Evolutionary conservation across 148 eudicot genomes (phyloP).

Genomic region (Rhododendron ovatum): DNA sequence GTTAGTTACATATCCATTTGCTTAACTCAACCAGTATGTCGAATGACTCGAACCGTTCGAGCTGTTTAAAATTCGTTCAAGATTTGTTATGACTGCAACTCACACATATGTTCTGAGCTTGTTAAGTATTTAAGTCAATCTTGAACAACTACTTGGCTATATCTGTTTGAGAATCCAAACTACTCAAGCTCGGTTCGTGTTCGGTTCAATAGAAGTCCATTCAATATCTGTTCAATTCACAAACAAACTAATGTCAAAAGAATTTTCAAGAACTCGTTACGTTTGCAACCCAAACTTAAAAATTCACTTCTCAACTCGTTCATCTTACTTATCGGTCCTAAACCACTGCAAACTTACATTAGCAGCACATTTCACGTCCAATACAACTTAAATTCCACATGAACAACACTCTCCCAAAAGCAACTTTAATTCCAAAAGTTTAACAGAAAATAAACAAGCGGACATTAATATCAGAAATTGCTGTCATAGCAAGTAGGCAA

Average conservation of each 20-base stretch:
- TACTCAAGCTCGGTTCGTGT: neutral
- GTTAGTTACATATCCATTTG: neutral
- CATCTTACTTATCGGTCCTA: neutral
- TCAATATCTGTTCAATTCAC: neutral
- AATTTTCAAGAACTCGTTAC: neutral
- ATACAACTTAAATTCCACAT: neutral
- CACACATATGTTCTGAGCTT: neutral
- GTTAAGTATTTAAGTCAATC: neutral
- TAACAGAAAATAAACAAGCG: neutral
- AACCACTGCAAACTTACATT: neutral
- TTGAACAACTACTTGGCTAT: neutral
- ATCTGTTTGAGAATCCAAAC: neutral
- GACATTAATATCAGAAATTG: neutral
- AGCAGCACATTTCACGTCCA: neutral
- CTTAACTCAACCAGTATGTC: neutral
- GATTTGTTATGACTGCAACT: neutral
- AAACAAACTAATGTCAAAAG: neutral
- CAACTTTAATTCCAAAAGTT: neutral
- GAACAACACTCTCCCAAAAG: neutral
- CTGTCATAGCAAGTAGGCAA: neutral
- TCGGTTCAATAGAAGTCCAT: neutral
- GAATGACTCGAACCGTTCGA: neutral
- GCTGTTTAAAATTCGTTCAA: no score
- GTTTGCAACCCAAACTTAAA: neutral
- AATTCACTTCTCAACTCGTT: neutral